Evolutionary conservation across 305 asterid species (phyloP), one percentile per base, ranked within the genome.

Genomic region (Ajuga reptans): DNA sequence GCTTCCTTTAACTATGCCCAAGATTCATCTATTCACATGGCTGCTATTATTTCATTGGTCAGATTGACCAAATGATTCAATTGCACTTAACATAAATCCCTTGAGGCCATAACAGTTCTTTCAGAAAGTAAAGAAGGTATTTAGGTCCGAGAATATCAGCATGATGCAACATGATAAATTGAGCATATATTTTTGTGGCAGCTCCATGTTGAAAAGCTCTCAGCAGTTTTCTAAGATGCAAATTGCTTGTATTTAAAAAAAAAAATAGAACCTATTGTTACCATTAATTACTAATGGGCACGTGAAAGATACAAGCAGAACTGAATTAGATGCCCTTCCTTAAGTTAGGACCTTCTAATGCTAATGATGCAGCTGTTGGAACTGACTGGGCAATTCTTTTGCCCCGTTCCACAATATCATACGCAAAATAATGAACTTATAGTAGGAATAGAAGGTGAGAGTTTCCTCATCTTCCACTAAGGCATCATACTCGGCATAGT

Each of bases 311-410:
- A 36, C 57, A 31, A 11, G 58, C 51, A 9, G 45, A 66, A 52
- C 41, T 57, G 47, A 75, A 60, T 15, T 39, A 10, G 33, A 46
- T 27, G 34, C 8, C 37, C 54, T 56, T 37, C 47, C n/a, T 54
- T 11, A 36, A 55, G 39, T 64, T 46, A 56, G 50, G 54, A 43
- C 46, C 61, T 66, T 43, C 6, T 52, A 39, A 11, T 21, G 52
- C 64, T 54, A 51, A 31, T 12, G 49, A 9, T 10, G 64, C 47
- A 31, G 58, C 43, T 3, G 43, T 57, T 21, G 62, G 34, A 68
- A 57, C 73, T 71, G 47, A 69, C 55, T 49, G 46, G 46, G 36
- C 17, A 63, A 24, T 7, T 29, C 50, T 24, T 70, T 41, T 21
- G 63, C 55, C 33, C 34, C 27, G 51, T 56, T 37, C 41, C 43